Conservation (phyloP, 1,284 basidiomycete genomes). For the Macrocystidia cucumis region DNA sequence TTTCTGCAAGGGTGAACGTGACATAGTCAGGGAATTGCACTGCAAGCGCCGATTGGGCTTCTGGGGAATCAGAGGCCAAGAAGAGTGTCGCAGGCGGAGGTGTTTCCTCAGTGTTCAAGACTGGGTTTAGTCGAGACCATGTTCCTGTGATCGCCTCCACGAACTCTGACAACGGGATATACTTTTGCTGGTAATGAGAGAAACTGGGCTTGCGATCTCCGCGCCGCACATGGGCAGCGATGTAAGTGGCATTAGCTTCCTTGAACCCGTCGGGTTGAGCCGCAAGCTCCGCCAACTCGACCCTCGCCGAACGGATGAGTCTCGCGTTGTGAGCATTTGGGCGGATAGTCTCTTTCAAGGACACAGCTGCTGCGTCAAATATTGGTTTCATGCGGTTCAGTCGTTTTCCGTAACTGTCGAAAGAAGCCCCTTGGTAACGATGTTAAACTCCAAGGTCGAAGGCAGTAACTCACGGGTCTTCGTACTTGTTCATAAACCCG, state of each 20-base stretch:
- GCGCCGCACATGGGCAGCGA: constrained; percentile 51
- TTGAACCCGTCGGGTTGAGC: constrained; percentile 14
- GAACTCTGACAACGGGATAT: constrained; percentile 44
- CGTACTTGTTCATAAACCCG: constrained; percentile 45
- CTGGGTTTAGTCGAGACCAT: constrained; percentile 28
- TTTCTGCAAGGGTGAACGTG: constrained; percentile 37
- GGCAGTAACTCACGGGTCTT: constrained; percentile 44
- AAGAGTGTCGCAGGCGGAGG: constrained; percentile 33
- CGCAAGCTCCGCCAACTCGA: constrained; percentile 32
- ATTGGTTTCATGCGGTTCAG: constrained; percentile 51
- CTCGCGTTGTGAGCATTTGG: constrained; percentile 37
- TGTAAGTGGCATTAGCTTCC: constrained; percentile 24
- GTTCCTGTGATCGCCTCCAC: constrained; percentile 31
- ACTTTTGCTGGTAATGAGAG: constrained; percentile 33
- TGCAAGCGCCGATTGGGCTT: constrained; percentile 33
- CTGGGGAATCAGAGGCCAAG: constrained; percentile 53
- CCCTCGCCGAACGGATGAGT: constrained; percentile 42
- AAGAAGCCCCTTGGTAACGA: neutral
- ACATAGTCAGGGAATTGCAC: constrained; percentile 26
- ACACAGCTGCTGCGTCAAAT: constrained; percentile 35
- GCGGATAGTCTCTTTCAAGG: constrained; percentile 43
- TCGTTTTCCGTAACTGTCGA: constrained; percentile 39
- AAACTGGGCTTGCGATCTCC: constrained; percentile 46
- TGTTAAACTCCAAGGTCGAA: constrained; percentile 2
- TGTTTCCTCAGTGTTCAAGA: constrained; percentile 6